Percentiles rank a stretch among this genome's conserved stretches.
Conservation (phyloP, 2,329 filamentous ascomycete species). For the Alternaria longipes region DNA sequence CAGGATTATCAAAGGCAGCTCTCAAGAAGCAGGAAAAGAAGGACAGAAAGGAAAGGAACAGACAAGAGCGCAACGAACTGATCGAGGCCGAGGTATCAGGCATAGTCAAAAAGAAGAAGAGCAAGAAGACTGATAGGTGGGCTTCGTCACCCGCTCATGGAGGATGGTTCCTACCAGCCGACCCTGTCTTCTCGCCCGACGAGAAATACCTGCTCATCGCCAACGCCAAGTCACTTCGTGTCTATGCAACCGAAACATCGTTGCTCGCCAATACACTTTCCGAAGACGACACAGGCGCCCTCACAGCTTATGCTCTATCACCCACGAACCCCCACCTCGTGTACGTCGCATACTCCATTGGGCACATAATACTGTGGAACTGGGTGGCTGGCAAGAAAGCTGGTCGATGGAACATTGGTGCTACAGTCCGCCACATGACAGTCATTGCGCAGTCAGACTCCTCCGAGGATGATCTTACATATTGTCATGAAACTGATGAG, state of each 20-base stretch:
- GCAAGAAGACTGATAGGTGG: conserved; percentile 32
- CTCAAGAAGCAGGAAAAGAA: conserved; percentile 22
- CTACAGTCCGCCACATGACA: conserved; percentile 47
- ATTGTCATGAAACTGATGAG: not conserved
- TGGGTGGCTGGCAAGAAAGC: conserved; percentile 61
- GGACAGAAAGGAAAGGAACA: conserved; percentile 20
- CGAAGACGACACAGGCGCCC: conserved; percentile 51
- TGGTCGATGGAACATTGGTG: conserved; percentile 55
- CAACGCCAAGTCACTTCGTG: conserved; percentile 77
- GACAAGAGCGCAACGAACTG: conserved; percentile 8
- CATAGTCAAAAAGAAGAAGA: conserved; percentile 32
- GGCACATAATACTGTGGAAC: conserved; percentile 65
- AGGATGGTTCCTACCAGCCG: conserved; percentile 64
- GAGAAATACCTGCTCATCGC: conserved; percentile 74
- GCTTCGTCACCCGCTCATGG: conserved; percentile 59
- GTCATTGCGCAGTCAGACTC: conserved; percentile 37
- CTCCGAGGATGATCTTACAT: conserved; percentile 1
- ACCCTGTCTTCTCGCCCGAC: conserved; percentile 67
- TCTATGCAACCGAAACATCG: conserved; percentile 84
- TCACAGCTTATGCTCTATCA: conserved; percentile 64
- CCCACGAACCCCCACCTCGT: conserved; percentile 61
- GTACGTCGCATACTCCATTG: conserved; percentile 62
- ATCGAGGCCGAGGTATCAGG: conserved; percentile 4
- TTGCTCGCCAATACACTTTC: conserved; percentile 77
- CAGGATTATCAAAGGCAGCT: conserved; percentile 13